These are phyloP conservation scores for Penicillium psychrosexuale DNA, from an alignment of 2,329 filamentous ascomycete genomes.

Conservation along the genomic window DNA sequence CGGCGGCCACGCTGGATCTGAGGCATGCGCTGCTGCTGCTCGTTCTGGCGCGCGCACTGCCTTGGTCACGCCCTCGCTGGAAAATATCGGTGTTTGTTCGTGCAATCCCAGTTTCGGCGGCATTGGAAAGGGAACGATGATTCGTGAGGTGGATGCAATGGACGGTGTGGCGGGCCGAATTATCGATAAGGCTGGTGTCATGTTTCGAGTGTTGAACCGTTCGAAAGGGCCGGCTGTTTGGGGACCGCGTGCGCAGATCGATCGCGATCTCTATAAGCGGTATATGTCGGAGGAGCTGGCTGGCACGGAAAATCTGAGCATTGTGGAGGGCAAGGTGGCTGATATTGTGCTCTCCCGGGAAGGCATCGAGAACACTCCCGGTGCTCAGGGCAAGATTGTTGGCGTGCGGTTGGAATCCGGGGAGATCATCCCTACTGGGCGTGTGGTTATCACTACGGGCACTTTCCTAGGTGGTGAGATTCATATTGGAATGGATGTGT, in stretches of 20 bases:
- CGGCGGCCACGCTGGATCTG: constrained; percentile 90
- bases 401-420: constrained; percentile 86
- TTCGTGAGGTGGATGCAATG: constrained; percentile 90
- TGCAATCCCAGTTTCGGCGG: constrained; percentile 97
- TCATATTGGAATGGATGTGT: constrained; percentile 82
- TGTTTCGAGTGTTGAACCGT: constrained; percentile 84
- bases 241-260: constrained; percentile 95
- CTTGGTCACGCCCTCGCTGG: constrained; percentile 79
- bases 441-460: constrained; percentile 91
- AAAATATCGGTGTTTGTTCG: constrained; percentile 90
- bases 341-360: constrained; percentile 76
- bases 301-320: constrained; percentile 71
- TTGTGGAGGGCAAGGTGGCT: constrained; percentile 83
- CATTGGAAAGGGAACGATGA: constrained; percentile 96
- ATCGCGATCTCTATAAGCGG: constrained; percentile 80
- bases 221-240: constrained; percentile 94
- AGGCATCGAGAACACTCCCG: constrained; percentile 45
- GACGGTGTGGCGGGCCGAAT: constrained; percentile 85
- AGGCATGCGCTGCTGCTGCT: constrained; percentile 88
- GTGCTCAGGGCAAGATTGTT: constrained; percentile 67
- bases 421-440: constrained; percentile 72
- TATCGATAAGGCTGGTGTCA: constrained; percentile 91
- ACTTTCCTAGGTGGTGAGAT: constrained; percentile 96
- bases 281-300: constrained; percentile 87
- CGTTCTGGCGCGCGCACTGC: constrained; percentile 84